Evolutionary conservation across 139 green algal species (phyloP), one percentile per base, ranked within the genome.

Genomic region (Ettlia oleoabundans): DNA sequence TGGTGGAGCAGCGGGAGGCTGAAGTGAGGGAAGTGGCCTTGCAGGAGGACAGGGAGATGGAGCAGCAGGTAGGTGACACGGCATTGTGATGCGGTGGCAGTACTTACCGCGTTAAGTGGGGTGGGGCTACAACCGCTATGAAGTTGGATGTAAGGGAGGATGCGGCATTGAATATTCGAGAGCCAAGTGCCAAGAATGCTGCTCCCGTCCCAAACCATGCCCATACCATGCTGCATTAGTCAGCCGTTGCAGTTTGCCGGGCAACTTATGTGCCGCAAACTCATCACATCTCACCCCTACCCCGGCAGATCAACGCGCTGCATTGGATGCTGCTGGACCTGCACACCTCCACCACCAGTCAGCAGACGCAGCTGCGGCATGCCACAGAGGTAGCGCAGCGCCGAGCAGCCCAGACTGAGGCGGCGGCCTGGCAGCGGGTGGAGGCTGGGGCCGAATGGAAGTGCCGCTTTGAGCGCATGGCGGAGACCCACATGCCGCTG

Each of bases 401-500:
- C 10, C 33, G 24, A 21, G 37, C 72, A 8, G 52, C 4, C 15
- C n/a, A 7, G 0, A 35, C 61, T 30, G 51, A 67, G 21, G 51
- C 51, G 8, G 51, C 41, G 0, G 68, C 51, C n/a, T 35, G 33
- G 6, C 3, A 51, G 33, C 15, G 41, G 38, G 3, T n/a, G 40
- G 24, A 37, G 41, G 68, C 68, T 2, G 51, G 24, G 1, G 71
- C 19, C 33, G 19, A 32, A 21, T 47, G 51, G 51, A 51, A 53
- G 72, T 51, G 37, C 28, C 51, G 72, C 51, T 51, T 8, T 19
- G 52, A 51, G 51, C 72, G 43, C 18, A 79, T 79, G 72, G 22
- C 26, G 33, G 72, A 35, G 24, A 67, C 32, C 1, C 72, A 79
- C 72, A n/a, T 52, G 52, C 72, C 72, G 22, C 72, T 79, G 51